Conservation (phyloP, 208 protist species). For the Leishmania arabica region DNA sequence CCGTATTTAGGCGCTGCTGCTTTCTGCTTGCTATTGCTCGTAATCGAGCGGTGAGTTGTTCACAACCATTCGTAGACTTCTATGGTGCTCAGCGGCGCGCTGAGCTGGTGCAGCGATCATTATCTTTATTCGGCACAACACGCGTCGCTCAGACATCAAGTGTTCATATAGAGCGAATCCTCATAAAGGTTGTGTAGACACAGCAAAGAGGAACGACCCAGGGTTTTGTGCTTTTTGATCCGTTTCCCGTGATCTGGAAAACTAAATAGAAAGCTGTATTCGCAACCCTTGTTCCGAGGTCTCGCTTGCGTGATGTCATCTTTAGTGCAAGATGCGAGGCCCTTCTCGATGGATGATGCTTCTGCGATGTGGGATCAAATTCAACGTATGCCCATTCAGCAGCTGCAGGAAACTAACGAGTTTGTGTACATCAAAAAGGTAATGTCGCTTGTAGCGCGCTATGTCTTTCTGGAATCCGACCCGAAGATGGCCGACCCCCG, state of each 20-base stretch:
- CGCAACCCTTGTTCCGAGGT: not conserved
- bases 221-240: no score
- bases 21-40: not conserved
- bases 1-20: not conserved
- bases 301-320: not conserved
- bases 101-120: not conserved
- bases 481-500: constrained; percentile 61
- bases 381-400: constrained; percentile 71
- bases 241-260: not conserved
- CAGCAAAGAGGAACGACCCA: not conserved
- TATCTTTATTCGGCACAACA: not conserved
- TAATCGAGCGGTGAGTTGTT: not conserved
- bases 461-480: constrained; percentile 58
- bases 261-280: not conserved
- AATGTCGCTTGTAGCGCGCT: constrained; percentile 50
- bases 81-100: not conserved
- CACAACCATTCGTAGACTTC: not conserved
- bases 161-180: not conserved
- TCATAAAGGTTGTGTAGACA: not conserved
- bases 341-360: not conserved
- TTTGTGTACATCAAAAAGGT: constrained; percentile 70
- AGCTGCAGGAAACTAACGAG: constrained; percentile 52
- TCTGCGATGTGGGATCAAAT: constrained; percentile 70
- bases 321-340: not conserved
- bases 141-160: not conserved